Evolutionary conservation across 345 rosid genomes (phyloP).

Genomic region (Hibiscus trionum): DNA sequence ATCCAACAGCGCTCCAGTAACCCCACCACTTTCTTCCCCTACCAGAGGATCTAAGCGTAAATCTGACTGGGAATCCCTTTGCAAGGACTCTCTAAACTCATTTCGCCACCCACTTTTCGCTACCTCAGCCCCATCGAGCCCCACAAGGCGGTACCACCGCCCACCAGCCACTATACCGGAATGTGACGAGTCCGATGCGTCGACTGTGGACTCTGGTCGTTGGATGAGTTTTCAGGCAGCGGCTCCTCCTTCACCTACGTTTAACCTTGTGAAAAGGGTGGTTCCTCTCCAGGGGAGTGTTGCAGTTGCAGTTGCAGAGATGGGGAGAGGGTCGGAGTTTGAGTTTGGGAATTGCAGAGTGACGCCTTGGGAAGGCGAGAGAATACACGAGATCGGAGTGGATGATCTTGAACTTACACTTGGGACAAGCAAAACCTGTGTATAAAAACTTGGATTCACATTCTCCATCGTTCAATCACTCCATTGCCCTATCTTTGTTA

Average conservation of each 20-base stretch:
- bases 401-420: constrained; percentile 62
- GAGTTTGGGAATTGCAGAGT: constrained; percentile 48
- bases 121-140: constrained; percentile 88
- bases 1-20: constrained; percentile 96
- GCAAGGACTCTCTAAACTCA: constrained; percentile 37
- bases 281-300: constrained; percentile 23
- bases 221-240: constrained; percentile 47
- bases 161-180: constrained; percentile 86
- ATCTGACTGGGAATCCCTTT: constrained; percentile 50
- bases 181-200: constrained; percentile 24
- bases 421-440: constrained; percentile 48
- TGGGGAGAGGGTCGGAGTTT: constrained; percentile 57
- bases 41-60: constrained; percentile 51
- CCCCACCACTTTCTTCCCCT: constrained; percentile 88
- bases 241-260: constrained; percentile 6
- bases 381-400: background rate
- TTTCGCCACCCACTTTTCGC: constrained; percentile 30
- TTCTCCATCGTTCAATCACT: background rate
- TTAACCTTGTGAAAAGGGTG: constrained; percentile 31
- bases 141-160: constrained; percentile 59
- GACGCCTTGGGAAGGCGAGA: constrained; percentile 3
- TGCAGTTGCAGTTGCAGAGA: constrained; percentile 25
- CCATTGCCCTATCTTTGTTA: background rate
- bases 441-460: constrained; percentile 11
- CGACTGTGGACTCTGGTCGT: constrained; percentile 70